Base-by-base conservation (phyloP, 2,329 filamentous ascomycete species). In the Fusarium solani-melongenae region DNA sequence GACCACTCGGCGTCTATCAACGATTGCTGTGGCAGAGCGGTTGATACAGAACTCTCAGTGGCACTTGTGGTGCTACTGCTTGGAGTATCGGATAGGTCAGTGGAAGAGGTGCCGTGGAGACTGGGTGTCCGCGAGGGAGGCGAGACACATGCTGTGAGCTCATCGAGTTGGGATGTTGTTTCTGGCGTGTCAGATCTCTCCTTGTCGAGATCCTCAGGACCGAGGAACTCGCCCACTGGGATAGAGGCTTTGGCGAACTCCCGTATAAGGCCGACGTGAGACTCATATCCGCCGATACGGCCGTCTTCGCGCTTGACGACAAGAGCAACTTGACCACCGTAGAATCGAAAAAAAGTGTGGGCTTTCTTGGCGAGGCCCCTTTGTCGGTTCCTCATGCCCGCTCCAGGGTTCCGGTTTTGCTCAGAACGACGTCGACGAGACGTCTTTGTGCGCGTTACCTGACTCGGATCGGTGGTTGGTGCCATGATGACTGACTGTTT, bases 311-410 rank as follows among this genome's bases (percentile, higher is more conserved):
- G n/a, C 33, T 27, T 51, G 17, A 67, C 39, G 10, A 67, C 24
- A 6, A 67, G 36, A 24, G 58, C 33, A 29, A 64, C 34, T 20
- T 67, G 53, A 15, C 39, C 34, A 11, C 60, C 53, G 20, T 67
- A 67, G 14, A 59, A 58, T 20, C 27, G 65, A 27, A 53, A 41
- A 34, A 39, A 67, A 33, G 65, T 67, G 14, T 67, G 12, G 11
- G 59, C 36, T 57, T 63, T 67, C 36, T 67, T 67, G n/a, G 44
- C 36, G 5, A 67, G 39, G 15, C 65, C 60, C 3, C 31, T 51
- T 14, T 63, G 20, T 9, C 60, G 49, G 22, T 67, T 67, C 15
- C 65, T 57, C 55, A 63, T 64, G 9, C 65, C 60, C 10, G 59
- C 44, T 17, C 59, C 41, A 27, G 41, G n/a, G 29, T 67, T 56